Conservation (phyloP, 2,329 filamentous ascomycete species). For the Ophiosphaerella korrae region DNA sequence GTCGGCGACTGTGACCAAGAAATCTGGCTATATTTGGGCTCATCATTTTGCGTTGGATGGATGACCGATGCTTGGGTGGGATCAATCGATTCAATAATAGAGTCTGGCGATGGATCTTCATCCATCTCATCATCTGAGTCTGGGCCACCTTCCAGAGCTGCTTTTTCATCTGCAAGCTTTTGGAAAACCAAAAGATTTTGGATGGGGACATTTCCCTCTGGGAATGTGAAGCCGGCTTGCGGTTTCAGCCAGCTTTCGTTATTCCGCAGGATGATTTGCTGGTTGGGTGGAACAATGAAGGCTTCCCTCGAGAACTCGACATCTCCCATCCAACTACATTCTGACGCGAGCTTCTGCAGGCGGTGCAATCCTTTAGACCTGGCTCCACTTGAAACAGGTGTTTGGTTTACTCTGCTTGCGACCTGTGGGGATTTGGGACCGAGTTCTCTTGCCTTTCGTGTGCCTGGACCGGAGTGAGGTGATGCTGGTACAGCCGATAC, state of each 20-base stretch:
- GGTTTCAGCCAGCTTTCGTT: slow-evolving; percentile 45
- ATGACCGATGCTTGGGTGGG: slow-evolving; percentile 9
- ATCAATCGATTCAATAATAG: slow-evolving; percentile 2
- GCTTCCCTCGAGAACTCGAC: slow-evolving; percentile 25
- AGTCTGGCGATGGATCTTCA: slow-evolving; percentile 22
- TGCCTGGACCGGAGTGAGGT: neutral
- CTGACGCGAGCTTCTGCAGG: slow-evolving; percentile 8
- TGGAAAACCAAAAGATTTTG: slow-evolving; percentile 31
- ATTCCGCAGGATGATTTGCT: slow-evolving; percentile 56
- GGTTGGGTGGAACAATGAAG: slow-evolving; percentile 51
- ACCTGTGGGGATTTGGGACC: too few species aligned
- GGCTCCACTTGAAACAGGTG: too few species aligned
- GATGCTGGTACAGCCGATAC: neutral
- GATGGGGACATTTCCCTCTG: slow-evolving; percentile 48
- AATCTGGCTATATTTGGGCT: slow-evolving; percentile 12
- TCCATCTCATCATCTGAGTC: slow-evolving; percentile 15
- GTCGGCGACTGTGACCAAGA: slow-evolving; percentile 28
- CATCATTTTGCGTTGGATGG: slow-evolving; percentile 10
- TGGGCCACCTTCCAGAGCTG: slow-evolving; percentile 12
- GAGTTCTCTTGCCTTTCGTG: slow-evolving; percentile 1
- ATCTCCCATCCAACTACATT: slow-evolving; percentile 32
- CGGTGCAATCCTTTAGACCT: neutral
- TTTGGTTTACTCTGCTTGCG: neutral
- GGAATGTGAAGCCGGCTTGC: slow-evolving; percentile 41
- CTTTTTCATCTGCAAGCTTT: slow-evolving; percentile 23